Conservation (phyloP, 2,329 filamentous ascomycete species). For the Aurifilum marmelostoma region DNA sequence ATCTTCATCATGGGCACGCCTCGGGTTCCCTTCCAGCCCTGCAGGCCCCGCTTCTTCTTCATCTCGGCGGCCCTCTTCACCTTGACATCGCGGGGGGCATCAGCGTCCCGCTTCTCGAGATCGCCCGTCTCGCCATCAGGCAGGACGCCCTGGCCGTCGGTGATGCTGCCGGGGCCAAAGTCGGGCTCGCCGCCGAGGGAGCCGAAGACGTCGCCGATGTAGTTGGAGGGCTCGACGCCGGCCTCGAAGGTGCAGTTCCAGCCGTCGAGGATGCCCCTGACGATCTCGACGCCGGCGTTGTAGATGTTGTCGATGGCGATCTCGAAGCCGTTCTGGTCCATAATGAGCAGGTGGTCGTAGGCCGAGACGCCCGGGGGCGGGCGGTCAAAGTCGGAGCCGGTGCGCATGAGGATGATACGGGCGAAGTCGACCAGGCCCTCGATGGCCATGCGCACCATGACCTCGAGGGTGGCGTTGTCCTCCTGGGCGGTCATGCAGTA, state of each 20-base stretch:
- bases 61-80: constrained; percentile 16
- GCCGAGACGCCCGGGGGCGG: constrained; percentile 61
- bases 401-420: constrained; percentile 69
- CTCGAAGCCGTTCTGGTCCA: constrained; percentile 65
- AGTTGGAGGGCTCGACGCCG: constrained; percentile 64
- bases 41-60: constrained; percentile 15
- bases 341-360: constrained; percentile 61
- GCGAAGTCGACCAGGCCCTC: constrained; percentile 65
- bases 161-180: constrained; percentile 61
- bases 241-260: constrained; percentile 63
- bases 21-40: constrained; percentile 12
- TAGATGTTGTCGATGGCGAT: constrained; percentile 70
- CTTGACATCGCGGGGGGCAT: not conserved
- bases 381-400: constrained; percentile 72
- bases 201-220: constrained; percentile 73
- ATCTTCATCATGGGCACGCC: constrained; percentile 11
- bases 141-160: constrained; percentile 40
- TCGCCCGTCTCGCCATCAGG: constrained; percentile 33
- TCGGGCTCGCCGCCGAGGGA: constrained; percentile 67
- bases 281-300: constrained; percentile 65
- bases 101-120: constrained; percentile 20
- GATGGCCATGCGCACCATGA: constrained; percentile 61
- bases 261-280: constrained; percentile 62
- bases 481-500: constrained; percentile 77
- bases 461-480: constrained; percentile 71